phyloP scores from a whole-genome alignment of 768 basidiomycete species.

The Suillus sp. region DNA sequence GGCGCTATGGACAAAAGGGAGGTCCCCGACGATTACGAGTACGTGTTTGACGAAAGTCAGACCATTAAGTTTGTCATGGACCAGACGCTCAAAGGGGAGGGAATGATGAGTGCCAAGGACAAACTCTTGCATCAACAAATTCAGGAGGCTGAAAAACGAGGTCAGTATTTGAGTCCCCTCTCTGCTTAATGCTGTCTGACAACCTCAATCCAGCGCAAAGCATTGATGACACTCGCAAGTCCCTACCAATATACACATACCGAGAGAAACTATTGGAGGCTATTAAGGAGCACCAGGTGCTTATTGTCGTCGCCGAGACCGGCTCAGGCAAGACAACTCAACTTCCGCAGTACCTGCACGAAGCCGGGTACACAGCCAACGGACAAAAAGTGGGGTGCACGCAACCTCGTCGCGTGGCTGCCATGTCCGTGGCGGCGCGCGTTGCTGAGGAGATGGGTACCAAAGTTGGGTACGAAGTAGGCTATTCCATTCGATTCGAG shows the following conservation, averaged over 20 bases:
- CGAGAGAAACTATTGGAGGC: slow-evolving; percentile 88
- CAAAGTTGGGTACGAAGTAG: slow-evolving; percentile 96
- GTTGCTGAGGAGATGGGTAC: slow-evolving; percentile 99
- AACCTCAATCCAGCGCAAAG: slow-evolving; percentile 58
- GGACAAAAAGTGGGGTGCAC: slow-evolving; percentile 91
- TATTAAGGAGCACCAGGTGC: slow-evolving; percentile 87
- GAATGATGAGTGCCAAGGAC: slow-evolving; percentile 80
- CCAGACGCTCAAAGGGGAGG: slow-evolving; percentile 63
- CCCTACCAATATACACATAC: slow-evolving; percentile 87
- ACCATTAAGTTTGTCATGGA: slow-evolving; percentile 96
- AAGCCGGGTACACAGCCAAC: slow-evolving; percentile 89
- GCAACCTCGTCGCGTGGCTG: slow-evolving; percentile 97
- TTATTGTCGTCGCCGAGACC: slow-evolving; percentile 98
- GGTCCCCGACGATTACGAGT: slow-evolving; percentile 86
- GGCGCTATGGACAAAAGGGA: slow-evolving; percentile 91
- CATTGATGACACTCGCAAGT: slow-evolving; percentile 93
- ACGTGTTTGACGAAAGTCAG: slow-evolving; percentile 97
- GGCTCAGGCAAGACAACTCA: slow-evolving; percentile 99
- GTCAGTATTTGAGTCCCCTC: slow-evolving; percentile 44
- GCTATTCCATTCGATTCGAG: slow-evolving; percentile 99
- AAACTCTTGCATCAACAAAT: slow-evolving; percentile 85
- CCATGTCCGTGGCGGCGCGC: slow-evolving; percentile 99
- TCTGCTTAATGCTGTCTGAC: slow-evolving; percentile 6
- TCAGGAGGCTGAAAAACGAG: slow-evolving; percentile 87
- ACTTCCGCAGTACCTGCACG: slow-evolving; percentile 96